Evolutionary conservation across 2,329 filamentous ascomycete species (phyloP).

Genomic region (Seiridium cupressi): DNA sequence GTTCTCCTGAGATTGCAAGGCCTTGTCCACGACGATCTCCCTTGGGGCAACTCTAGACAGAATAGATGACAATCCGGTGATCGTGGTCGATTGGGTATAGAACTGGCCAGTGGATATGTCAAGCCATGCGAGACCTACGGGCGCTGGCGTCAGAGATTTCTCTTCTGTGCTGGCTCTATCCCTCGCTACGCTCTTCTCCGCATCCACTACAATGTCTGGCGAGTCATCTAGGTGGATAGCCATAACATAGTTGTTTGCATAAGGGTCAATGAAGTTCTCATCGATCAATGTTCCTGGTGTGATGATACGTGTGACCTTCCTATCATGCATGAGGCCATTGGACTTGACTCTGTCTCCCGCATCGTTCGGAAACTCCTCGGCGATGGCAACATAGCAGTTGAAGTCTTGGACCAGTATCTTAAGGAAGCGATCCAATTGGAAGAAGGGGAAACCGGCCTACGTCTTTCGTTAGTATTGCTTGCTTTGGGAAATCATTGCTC

Average conservation of each 20-base stretch:
- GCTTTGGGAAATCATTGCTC: no score
- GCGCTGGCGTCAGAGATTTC: conserved; percentile 13
- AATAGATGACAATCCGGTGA: conserved; percentile 72
- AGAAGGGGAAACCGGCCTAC: conserved; percentile 88
- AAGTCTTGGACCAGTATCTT: conserved; percentile 91
- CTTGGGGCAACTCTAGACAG: conserved; percentile 79
- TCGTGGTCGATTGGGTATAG: conserved; percentile 73
- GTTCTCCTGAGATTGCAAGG: conserved; percentile 54
- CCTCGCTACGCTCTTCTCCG: background rate
- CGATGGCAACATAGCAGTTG: conserved; percentile 87
- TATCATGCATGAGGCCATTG: conserved; percentile 80
- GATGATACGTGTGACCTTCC: conserved; percentile 81
- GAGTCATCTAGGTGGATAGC: conserved; percentile 60
- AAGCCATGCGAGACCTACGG: conserved; percentile 80
- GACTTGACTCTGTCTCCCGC: conserved; percentile 67
- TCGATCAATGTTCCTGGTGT: conserved; percentile 96
- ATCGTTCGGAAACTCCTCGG: conserved; percentile 84
- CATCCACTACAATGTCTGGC: conserved; percentile 19
- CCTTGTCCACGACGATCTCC: conserved; percentile 77
- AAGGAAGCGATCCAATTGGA: conserved; percentile 87
- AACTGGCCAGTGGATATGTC: conserved; percentile 96
- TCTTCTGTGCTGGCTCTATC: conserved; percentile 3
- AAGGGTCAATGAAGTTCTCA: conserved; percentile 95
- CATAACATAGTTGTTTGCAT: conserved; percentile 89
- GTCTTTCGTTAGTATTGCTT: conserved; percentile 5